Evolutionary conservation across 1,139 yeast genomes (phyloP).

Genomic region (Taphrina communis): DNA sequence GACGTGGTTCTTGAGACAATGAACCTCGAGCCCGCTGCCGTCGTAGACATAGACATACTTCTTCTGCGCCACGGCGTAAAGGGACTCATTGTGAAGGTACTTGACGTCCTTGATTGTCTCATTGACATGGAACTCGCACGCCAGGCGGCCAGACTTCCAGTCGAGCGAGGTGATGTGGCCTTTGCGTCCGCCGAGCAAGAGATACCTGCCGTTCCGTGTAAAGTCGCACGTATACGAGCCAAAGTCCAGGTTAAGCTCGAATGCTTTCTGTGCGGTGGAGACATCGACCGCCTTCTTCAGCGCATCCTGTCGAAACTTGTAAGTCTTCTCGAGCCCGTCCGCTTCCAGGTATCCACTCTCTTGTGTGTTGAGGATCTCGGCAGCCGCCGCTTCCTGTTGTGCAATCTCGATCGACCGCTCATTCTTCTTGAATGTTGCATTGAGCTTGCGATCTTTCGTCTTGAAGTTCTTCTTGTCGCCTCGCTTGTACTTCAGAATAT

Average conservation of each 20-base stretch:
- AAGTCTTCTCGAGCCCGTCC: constrained; percentile 91
- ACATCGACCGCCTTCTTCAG: constrained; percentile 79
- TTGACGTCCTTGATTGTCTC: constrained; percentile 92
- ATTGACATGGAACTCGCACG: constrained; percentile 79
- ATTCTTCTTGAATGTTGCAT: constrained; percentile 67
- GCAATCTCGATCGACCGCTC: constrained; percentile 76
- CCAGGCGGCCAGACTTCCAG: constrained; percentile 86
- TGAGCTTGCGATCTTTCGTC: constrained; percentile 65
- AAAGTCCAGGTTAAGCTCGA: constrained; percentile 75
- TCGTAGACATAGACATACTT: constrained; percentile 93
- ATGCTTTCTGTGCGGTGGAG: constrained; percentile 64
- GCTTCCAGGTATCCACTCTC: constrained; percentile 86
- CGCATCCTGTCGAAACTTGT: constrained; percentile 80
- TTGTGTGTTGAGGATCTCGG: constrained; percentile 84
- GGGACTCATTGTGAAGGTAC: constrained; percentile 88
- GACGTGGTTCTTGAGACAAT: constrained; percentile 85
- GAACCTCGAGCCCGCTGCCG: constrained; percentile 87
- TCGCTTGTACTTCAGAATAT: constrained; percentile 8
- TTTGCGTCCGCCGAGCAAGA: constrained; percentile 82
- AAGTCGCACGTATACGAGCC: constrained; percentile 89
- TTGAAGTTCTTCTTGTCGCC: constrained; percentile 29
- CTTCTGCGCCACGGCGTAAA: constrained; percentile 95
- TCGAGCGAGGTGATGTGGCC: constrained; percentile 97
- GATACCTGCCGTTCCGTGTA: constrained; percentile 82
- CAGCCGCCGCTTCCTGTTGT: constrained; percentile 77